Conservation (phyloP, 2,329 filamentous ascomycete species). For the Akanthomyces muscarius region DNA sequence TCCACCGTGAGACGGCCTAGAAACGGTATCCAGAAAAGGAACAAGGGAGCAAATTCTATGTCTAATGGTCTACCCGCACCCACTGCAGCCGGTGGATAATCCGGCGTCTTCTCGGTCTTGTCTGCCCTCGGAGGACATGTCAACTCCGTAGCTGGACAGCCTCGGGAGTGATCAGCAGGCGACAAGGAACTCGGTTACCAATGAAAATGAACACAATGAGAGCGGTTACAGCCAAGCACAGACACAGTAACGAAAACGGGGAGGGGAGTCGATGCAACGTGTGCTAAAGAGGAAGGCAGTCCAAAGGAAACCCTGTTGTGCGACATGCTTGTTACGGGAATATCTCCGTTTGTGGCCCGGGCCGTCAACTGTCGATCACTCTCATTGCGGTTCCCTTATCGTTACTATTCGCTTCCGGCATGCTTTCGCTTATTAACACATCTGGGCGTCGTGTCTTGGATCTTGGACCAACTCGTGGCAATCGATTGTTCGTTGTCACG, state of each 20-base stretch:
- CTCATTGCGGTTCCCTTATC: neutral
- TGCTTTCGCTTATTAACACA: neutral
- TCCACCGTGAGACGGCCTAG: neutral
- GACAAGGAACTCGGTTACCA: neutral
- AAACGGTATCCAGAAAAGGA: neutral
- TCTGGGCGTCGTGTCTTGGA: neutral
- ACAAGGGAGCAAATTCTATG: neutral
- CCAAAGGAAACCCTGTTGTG: neutral
- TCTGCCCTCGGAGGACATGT: neutral
- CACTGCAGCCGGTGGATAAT: neutral
- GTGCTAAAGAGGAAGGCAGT: neutral
- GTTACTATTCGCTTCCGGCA: neutral
- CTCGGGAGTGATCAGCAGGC: neutral
- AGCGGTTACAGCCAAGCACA: no score
- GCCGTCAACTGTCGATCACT: neutral
- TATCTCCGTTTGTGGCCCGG: neutral
- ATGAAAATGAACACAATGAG: neutral
- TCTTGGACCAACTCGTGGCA: neutral
- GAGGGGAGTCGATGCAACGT: neutral
- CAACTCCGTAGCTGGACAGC: neutral
- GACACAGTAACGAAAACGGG: neutral
- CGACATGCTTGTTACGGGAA: neutral
- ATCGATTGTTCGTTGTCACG: no score
- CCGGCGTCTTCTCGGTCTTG: constrained; percentile 1
- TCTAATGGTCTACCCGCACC: neutral